phyloP scores from a whole-genome alignment of 176 grass and related monocot genomes.

The Aegilops speltoides region DNA sequence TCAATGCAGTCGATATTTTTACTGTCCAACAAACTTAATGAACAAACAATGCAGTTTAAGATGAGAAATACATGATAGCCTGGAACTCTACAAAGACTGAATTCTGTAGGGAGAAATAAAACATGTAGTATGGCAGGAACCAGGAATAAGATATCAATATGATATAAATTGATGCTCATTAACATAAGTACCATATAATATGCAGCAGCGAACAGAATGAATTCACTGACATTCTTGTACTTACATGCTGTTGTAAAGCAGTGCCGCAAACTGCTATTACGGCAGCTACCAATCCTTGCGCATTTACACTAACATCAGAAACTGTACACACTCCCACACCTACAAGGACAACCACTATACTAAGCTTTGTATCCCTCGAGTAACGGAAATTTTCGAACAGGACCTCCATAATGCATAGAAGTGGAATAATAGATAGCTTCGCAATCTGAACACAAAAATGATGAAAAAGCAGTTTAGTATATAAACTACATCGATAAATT shows the following conservation, averaged over 20 bases:
- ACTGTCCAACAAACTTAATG: not conserved
- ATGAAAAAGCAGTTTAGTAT: conserved; percentile 7
- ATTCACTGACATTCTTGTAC: conserved; percentile 25
- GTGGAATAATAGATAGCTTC: conserved; percentile 52
- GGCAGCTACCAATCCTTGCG: conserved; percentile 38
- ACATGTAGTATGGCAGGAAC: not conserved
- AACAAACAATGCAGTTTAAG: conserved; percentile 3
- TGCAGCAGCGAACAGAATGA: not conserved
- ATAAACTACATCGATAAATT: not conserved
- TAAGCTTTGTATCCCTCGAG: conserved; percentile 56
- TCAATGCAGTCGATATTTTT: not conserved
- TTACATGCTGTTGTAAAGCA: conserved; percentile 56
- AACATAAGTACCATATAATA: not conserved
- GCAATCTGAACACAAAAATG: conserved; percentile 39
- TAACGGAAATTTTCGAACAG: conserved; percentile 50
- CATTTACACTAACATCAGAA: conserved; percentile 61
- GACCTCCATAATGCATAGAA: conserved; percentile 53
- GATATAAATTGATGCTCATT: not conserved
- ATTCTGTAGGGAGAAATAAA: not conserved
- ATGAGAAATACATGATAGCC: not conserved
- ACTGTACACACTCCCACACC: conserved; percentile 60
- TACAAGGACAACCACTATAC: conserved; percentile 56
- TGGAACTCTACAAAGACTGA: not conserved
- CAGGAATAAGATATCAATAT: not conserved
- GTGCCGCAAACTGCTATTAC: conserved; percentile 54